Conservation (phyloP, 257 asterid species). For the Leonotis leonurus region DNA sequence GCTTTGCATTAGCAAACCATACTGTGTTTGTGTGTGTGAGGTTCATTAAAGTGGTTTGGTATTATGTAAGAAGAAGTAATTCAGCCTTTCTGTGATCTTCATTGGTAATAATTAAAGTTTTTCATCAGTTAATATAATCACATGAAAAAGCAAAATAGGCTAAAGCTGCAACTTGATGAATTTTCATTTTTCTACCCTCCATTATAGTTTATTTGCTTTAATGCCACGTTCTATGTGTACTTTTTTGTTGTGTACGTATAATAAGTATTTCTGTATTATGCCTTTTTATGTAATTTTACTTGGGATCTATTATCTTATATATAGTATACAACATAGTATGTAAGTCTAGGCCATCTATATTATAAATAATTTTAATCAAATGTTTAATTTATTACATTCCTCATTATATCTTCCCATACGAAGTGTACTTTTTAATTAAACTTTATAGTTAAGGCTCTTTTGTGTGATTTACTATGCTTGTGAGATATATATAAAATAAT, state of each 20-base stretch:
- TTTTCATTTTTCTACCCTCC: neutral
- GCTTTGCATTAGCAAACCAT: conserved; percentile 20
- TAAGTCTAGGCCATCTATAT: neutral
- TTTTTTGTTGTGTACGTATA: neutral
- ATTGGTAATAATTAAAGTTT: conserved; percentile 15
- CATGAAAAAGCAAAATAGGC: conserved; percentile 7
- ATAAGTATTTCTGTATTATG: no score
- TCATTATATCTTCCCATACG: neutral
- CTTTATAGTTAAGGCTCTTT: neutral
- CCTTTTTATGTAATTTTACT: neutral
- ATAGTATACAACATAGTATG: neutral
- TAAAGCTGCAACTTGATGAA: conserved; percentile 24
- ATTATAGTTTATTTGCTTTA: neutral
- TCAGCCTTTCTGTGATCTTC: conserved; percentile 25
- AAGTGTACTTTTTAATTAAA: no score
- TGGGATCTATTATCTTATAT: neutral
- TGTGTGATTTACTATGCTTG: neutral
- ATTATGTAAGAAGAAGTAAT: conserved; percentile 14
- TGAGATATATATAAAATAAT: no score
- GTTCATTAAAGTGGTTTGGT: conserved; percentile 6
- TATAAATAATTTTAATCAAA: neutral
- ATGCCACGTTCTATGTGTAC: conserved; percentile 2
- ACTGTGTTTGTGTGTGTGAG: neutral
- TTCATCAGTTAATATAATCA: neutral
- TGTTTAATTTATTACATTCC: neutral